These are phyloP conservation scores for Venturia effusa DNA, from an alignment of 2,329 filamentous ascomycete species.

Conservation along the genomic window DNA sequence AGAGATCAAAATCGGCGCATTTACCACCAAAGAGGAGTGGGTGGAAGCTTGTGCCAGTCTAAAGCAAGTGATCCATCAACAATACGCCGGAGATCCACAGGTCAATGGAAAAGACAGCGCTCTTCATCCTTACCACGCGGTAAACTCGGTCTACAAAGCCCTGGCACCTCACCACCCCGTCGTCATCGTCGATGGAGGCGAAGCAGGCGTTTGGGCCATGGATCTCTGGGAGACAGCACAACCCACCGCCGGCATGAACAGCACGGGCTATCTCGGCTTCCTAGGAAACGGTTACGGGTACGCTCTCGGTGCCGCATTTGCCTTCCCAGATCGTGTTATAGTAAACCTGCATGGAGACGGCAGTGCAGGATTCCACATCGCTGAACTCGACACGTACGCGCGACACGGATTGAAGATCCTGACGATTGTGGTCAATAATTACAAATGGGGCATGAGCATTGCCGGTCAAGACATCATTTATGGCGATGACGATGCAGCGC, in stretches of 20 bases:
- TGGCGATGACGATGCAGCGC: conserved; percentile 20
- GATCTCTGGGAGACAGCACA: conserved; percentile 21
- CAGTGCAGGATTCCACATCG: conserved; percentile 35
- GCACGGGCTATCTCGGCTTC: conserved; percentile 33
- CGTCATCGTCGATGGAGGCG: conserved; percentile 32
- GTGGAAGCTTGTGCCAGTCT: background rate
- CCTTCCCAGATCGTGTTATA: conserved; percentile 27
- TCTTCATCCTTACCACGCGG: conserved; percentile 34
- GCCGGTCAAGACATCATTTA: conserved; percentile 36
- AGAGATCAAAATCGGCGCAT: conserved; percentile 15
- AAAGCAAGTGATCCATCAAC: conserved; percentile 12
- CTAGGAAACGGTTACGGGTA: conserved; percentile 38
- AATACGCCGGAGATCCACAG: conserved; percentile 19
- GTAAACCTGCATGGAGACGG: conserved; percentile 37
- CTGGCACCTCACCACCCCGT: conserved; percentile 25
- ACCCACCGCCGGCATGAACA: conserved; percentile 19
- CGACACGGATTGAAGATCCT: conserved; percentile 30
- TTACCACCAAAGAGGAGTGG: conserved; percentile 10
- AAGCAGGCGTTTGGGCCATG: conserved; percentile 26
- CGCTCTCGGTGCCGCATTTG: conserved; percentile 31
- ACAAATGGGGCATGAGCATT: conserved; percentile 34
- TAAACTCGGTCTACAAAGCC: conserved; percentile 26
- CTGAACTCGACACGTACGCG: conserved; percentile 35
- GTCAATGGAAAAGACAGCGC: conserved; percentile 19
- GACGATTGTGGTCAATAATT: conserved; percentile 35